These are phyloP conservation scores for Hygrocybe punicea DNA, from an alignment of 768 basidiomycete species.

Conservation along the genomic window DNA sequence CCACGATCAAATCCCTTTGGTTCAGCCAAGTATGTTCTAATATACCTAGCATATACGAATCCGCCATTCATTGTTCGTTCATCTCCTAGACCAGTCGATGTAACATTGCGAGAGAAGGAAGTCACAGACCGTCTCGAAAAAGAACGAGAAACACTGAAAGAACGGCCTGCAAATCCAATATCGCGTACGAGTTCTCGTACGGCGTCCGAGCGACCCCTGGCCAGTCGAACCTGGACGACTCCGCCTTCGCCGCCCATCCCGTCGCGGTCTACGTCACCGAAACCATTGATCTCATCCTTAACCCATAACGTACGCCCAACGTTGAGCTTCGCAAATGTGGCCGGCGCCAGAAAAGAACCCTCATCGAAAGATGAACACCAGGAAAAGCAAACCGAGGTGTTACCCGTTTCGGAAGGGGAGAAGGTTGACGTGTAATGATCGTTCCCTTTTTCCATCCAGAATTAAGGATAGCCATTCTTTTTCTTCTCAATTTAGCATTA, in stretches of 20 bases:
- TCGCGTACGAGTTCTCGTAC: conserved; percentile 51
- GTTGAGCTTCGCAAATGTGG: conserved; percentile 81
- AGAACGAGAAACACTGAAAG: conserved; percentile 57
- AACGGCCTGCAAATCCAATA: conserved; percentile 43
- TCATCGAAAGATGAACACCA: neutral
- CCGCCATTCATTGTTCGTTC: neutral
- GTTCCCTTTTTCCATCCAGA: too few species aligned
- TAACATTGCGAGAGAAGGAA: conserved; percentile 69
- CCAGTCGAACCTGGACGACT: conserved; percentile 34
- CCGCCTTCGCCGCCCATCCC: conserved; percentile 24
- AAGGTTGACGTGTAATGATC: too few species aligned
- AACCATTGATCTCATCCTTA: conserved; percentile 19
- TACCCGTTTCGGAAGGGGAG: neutral
- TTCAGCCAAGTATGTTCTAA: conserved; percentile 56
- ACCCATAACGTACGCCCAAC: conserved; percentile 61
- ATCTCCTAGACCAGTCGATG: conserved; percentile 75
- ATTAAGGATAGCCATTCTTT: too few species aligned
- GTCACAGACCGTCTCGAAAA: conserved; percentile 68
- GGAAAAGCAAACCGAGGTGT: neutral
- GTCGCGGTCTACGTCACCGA: conserved; percentile 24
- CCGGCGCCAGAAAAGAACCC: conserved; percentile 45
- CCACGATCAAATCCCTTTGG: conserved; percentile 79
- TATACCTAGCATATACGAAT: neutral
- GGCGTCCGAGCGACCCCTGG: conserved; percentile 45
- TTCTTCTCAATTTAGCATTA: too few species aligned